Base-by-base conservation (phyloP, 768 basidiomycete species). In the Amanita brunnescens region DNA sequence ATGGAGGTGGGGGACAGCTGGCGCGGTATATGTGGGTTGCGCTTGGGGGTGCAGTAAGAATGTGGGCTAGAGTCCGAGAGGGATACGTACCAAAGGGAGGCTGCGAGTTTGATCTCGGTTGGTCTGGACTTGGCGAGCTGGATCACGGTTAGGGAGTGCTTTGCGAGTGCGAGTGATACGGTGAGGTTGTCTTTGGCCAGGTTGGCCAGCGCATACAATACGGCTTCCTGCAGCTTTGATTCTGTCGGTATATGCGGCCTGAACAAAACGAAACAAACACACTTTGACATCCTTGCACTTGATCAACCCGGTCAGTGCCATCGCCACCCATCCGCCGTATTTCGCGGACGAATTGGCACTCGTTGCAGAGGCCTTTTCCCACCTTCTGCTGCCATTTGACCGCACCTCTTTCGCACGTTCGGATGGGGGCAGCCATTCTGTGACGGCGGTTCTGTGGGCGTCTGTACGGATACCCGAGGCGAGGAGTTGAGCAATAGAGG, bases 41-140 rank as follows among this genome's bases (percentile, higher is more conserved):
- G 43, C 85, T 87, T 54, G 12, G 14, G 37, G 8, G 43, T 42
- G 29, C 12, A 21, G 42, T 47, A n/a, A 42, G 41, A 16, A 23
- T 24, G 18, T 23, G 35, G 54, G 24, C 14, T 26, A 13, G 50
- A 14, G 18, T 16, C 24, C 24, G 34, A n/a, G 21, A 24, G 41
- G 0, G 33, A 37, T 9, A 42, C 70, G 43, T 60, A 85, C 86
- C 86, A 88, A 14, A 85, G 60, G 57, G 81, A 80, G 0, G 86
- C 85, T 1, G 85, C 80, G 1, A 90, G 64, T 54, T 88, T 85
- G 8, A 85, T 75, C 16, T 85, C 80, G 1, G 72, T 62, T 2
- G 70, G 67, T 1, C 84, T 74, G 12, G 80, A 79, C 60, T 81
- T 87, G 7, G 76, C 73, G 26, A 85, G 66, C 2, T 68, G 63